A percentile compares a stretch with the other conserved stretches of the same genome.
Evolutionary conservation across 805 yeast species (phyloP).

Genomic region (Ogataea ramenticola): DNA sequence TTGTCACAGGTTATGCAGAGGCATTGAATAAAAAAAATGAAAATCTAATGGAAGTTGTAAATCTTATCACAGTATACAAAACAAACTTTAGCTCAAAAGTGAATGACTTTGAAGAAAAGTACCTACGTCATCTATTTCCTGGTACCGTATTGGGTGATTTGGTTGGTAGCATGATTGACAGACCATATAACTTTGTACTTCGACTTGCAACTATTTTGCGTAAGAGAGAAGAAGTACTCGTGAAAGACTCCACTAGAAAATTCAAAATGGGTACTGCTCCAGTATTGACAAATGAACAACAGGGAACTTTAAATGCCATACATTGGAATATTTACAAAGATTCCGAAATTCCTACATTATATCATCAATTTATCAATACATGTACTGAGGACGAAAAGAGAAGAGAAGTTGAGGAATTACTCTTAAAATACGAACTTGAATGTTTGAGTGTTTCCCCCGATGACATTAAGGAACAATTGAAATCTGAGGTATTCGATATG

Average conservation of each 20-base stretch:
- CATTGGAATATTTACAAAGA: conserved; percentile 41
- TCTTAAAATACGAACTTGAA: conserved; percentile 49
- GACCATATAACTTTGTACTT: conserved; percentile 36
- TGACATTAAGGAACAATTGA: conserved; percentile 29
- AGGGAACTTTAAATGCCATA: conserved; percentile 29
- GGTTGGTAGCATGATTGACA: conserved; percentile 39
- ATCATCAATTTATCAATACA: conserved; percentile 48
- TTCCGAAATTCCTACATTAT: conserved; percentile 48
- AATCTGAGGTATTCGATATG: conserved; percentile 42
- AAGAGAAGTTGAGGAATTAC: conserved; percentile 48
- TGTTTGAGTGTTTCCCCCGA: conserved; percentile 47
- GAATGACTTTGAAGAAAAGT: conserved; percentile 35
- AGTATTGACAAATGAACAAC: conserved; percentile 32
- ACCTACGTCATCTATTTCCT: conserved; percentile 46
- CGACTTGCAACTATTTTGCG: conserved; percentile 35
- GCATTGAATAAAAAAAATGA: conserved; percentile 34
- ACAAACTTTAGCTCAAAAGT: conserved; percentile 17
- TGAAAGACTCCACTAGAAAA: conserved; percentile 35
- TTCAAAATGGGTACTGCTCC: conserved; percentile 44
- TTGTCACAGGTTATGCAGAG: conserved; percentile 37
- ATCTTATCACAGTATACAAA: conserved; percentile 40
- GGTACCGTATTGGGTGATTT: conserved; percentile 47
- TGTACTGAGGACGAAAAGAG: conserved; percentile 58
- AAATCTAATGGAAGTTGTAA: conserved; percentile 37
- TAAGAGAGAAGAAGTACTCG: conserved; percentile 31